Percentiles rank a stretch among this genome's conserved stretches.
These are phyloP conservation scores for Neofusicoccum kwambonambiense DNA, from an alignment of 2,329 filamentous ascomycete genomes.

Conservation along the genomic window DNA sequence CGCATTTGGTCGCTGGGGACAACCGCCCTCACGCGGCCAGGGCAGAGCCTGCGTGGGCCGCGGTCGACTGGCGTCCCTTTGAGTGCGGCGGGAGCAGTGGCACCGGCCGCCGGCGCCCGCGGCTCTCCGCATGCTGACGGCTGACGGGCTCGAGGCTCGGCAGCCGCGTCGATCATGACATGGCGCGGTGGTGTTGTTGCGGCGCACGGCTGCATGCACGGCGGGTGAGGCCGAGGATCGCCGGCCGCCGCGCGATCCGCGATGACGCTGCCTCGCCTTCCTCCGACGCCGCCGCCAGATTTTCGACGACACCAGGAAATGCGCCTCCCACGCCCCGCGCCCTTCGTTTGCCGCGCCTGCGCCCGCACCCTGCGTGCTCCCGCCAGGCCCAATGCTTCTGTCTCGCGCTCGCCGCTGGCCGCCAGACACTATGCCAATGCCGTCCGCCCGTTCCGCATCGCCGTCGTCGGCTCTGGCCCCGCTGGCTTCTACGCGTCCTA, in stretches of 20 bases:
- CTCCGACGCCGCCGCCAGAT: neutral
- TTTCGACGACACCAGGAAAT: neutral
- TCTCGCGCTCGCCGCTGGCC: neutral
- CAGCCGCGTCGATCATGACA: slow-evolving; percentile 6
- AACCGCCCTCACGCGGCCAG: neutral
- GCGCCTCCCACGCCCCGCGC: neutral
- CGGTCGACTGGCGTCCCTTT: neutral
- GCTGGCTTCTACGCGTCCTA: slow-evolving; percentile 95
- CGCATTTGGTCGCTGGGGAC: neutral
- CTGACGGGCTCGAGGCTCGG: neutral
- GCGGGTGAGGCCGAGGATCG: neutral
- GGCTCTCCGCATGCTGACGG: neutral
- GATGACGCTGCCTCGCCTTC: neutral
- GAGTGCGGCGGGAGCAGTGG: neutral
- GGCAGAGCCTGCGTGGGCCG: neutral
- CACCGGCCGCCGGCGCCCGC: neutral
- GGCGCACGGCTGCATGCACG: neutral
- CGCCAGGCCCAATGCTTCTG: slow-evolving; percentile 4
- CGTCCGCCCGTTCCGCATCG: slow-evolving; percentile 66
- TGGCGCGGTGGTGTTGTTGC: slow-evolving; percentile 5
- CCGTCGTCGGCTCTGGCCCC: slow-evolving; percentile 88
- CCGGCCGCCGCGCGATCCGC: neutral
- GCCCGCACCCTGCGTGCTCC: neutral
- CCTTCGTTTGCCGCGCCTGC: slow-evolving; percentile 14
- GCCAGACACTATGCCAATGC: slow-evolving; percentile 1